phyloP scores from a whole-genome alignment of 495 filamentous ascomycete species.

The Penicillium tannophilum region DNA sequence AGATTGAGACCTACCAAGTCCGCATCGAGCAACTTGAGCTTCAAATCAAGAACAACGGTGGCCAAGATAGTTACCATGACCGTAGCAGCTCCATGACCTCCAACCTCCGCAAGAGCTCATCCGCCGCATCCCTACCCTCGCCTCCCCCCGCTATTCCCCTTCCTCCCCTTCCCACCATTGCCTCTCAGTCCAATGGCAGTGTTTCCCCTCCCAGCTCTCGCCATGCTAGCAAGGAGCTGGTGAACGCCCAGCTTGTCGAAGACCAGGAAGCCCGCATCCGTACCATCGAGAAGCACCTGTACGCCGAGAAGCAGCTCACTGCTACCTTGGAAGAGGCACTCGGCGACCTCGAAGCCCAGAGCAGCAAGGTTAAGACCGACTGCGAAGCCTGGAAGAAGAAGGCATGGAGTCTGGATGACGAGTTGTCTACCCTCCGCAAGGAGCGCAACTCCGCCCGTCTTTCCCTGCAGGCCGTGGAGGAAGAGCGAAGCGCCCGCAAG shows the following conservation, averaged over 20 bases:
- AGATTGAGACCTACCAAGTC: constrained; percentile 53
- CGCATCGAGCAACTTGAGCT: constrained; percentile 56
- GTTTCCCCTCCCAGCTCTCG: constrained; percentile 56
- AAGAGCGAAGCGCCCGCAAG: constrained; percentile 82
- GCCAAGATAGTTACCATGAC: constrained; percentile 48
- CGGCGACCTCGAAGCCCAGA: constrained; percentile 85
- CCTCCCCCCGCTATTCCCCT: constrained; percentile 96
- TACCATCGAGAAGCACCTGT: constrained; percentile 95
- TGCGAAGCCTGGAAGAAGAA: constrained; percentile 89
- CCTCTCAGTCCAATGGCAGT: constrained; percentile 42
- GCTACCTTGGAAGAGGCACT: constrained; percentile 93
- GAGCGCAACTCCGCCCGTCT: constrained; percentile 71
- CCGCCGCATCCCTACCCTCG: constrained; percentile 81
- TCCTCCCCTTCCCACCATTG: constrained; percentile 56
- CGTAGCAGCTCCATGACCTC: constrained; percentile 78
- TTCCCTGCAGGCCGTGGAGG: constrained; percentile 89
- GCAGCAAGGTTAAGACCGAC: constrained; percentile 81
- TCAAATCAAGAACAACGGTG: constrained; percentile 48
- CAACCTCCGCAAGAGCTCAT: constrained; percentile 83
- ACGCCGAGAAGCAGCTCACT: constrained; percentile 94
- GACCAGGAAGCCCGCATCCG: constrained; percentile 94
- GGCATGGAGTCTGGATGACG: constrained; percentile 72
- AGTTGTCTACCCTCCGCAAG: constrained; percentile 71
- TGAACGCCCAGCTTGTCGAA: constrained; percentile 64
- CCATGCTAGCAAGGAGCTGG: constrained; percentile 81